Evolutionary conservation across 2,329 filamentous ascomycete species (phyloP).

Genomic region (Trichoderma hamatum): DNA sequence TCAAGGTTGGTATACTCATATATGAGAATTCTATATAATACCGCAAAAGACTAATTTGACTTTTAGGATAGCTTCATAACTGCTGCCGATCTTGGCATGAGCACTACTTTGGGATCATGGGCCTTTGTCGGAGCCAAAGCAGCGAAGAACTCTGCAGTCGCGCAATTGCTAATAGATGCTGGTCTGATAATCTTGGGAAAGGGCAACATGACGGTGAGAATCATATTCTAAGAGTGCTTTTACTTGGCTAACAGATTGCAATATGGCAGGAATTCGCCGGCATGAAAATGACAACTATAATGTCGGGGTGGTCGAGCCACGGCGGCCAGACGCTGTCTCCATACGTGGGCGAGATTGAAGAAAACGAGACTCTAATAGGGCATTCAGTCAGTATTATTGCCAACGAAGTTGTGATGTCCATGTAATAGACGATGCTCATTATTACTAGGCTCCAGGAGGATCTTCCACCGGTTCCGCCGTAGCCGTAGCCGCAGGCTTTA

Average conservation of each 20-base stretch:
- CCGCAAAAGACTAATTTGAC: neutral
- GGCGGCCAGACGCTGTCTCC: slow-evolving; percentile 37
- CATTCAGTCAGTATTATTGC: slow-evolving; percentile 29
- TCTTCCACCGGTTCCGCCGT: slow-evolving; percentile 42
- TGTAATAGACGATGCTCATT: neutral
- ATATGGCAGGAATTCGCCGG: slow-evolving; percentile 28
- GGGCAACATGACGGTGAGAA: slow-evolving; percentile 30
- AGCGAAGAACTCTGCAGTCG: slow-evolving; percentile 27
- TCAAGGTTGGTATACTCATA: slow-evolving; percentile 30
- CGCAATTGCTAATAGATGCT: slow-evolving; percentile 27
- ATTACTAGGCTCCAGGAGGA: slow-evolving; percentile 36
- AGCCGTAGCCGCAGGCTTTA: slow-evolving; percentile 37
- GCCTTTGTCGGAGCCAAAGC: slow-evolving; percentile 27
- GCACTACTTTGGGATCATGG: slow-evolving; percentile 30
- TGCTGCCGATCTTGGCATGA: slow-evolving; percentile 30
- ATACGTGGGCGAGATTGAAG: slow-evolving; percentile 32
- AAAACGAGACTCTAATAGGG: slow-evolving; percentile 24
- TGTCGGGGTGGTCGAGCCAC: slow-evolving; percentile 25
- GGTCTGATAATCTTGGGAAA: slow-evolving; percentile 33
- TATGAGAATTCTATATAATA: too few relatives aligned
- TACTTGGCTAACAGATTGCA: neutral
- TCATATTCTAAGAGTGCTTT: accelerated
- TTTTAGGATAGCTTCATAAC: slow-evolving; percentile 30
- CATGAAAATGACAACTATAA: slow-evolving; percentile 31
- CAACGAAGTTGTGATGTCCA: neutral